Conservation (phyloP, 805 yeast species). For the Teunomyces barrocoloradensis region DNA sequence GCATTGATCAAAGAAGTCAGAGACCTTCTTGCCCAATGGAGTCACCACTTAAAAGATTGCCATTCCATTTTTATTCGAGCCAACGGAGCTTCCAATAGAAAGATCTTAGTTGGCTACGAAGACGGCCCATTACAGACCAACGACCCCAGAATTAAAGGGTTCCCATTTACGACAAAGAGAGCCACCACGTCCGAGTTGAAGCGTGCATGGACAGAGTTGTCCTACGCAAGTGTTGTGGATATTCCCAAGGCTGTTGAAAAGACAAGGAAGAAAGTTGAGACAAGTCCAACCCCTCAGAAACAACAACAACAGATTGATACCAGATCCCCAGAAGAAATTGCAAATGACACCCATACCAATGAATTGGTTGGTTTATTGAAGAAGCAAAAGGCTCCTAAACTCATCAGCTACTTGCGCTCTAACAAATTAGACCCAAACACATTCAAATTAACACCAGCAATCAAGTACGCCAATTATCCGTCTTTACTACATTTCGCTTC, state of each 20-base stretch:
- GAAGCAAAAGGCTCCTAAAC: conserved; percentile 73
- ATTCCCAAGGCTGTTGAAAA: conserved; percentile 48
- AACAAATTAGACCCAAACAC: conserved; percentile 51
- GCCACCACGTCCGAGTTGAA: conserved; percentile 82
- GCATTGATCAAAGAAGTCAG: conserved; percentile 78
- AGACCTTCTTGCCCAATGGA: conserved; percentile 67
- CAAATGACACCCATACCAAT: conserved; percentile 48
- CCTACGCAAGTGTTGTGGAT: conserved; percentile 54
- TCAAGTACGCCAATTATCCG: conserved; percentile 56
- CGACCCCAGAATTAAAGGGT: conserved; percentile 62
- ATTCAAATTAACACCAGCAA: conserved; percentile 53
- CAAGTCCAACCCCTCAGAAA: background rate
- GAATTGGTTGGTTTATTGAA: conserved; percentile 62
- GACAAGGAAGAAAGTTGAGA: conserved; percentile 15
- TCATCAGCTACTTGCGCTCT: conserved; percentile 59
- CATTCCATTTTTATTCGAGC: conserved; percentile 77
- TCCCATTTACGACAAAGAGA: conserved; percentile 88
- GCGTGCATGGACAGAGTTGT: conserved; percentile 77
- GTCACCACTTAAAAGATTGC: conserved; percentile 54
- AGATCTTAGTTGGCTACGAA: conserved; percentile 63
- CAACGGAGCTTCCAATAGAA: conserved; percentile 65
- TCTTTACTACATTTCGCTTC: conserved; percentile 80
- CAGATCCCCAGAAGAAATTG: conserved; percentile 25
- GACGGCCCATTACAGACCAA: conserved; percentile 48
- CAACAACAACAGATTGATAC: conserved; percentile 13